Conservation (phyloP, 768 basidiomycete species). For the Phaffia australis region DNA sequence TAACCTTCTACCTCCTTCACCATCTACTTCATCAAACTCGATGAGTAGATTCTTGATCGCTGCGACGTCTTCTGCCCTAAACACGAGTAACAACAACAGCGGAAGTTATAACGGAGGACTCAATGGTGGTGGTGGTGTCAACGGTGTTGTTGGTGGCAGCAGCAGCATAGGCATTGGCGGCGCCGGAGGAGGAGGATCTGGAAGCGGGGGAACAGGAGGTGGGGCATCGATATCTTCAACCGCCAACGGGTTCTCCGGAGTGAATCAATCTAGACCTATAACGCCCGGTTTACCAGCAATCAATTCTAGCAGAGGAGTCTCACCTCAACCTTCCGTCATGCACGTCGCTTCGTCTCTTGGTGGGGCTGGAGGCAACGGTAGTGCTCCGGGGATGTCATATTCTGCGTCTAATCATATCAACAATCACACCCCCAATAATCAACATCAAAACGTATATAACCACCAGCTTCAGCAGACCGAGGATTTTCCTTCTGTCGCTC, state of each 20-base stretch:
- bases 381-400: neutral
- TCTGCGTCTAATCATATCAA: neutral
- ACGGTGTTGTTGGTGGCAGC: slow-evolving; percentile 1
- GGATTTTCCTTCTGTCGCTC: neutral
- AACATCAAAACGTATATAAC: neutral
- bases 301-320: no score
- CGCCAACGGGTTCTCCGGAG: no score
- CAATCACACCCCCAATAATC: neutral
- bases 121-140: neutral
- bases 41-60: slow-evolving; percentile 15
- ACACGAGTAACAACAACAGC: neutral
- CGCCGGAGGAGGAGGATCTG: neutral
- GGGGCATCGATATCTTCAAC: no score
- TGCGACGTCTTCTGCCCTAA: slow-evolving; percentile 15
- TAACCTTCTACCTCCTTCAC: slow-evolving; percentile 24
- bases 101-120: no score
- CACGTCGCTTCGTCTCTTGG: no score
- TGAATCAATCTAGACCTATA: no score
- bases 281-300: no score
- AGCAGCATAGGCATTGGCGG: neutral
- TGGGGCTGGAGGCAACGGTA: neutral
- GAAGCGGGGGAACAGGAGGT: no score
- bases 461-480: neutral
- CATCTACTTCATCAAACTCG: slow-evolving; percentile 10
- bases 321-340: no score